Conservation (phyloP, 306 rosid genomes). For the Pterocarpus santalinus region DNA sequence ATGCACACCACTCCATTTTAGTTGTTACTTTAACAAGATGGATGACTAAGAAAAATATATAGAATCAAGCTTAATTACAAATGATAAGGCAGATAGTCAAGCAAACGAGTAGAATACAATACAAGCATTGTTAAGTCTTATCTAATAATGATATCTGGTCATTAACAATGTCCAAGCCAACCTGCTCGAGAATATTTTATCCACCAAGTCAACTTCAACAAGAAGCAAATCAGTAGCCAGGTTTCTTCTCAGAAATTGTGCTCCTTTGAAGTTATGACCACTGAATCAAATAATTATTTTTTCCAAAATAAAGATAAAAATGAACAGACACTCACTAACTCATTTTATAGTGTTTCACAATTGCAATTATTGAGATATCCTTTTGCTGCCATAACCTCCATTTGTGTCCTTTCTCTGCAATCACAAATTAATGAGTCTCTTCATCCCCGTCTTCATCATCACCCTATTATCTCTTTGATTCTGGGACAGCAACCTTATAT, state of each 20-base stretch:
- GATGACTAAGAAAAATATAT: too few relatives aligned
- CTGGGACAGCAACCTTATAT: constrained; percentile 79
- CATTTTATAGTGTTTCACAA: not conserved
- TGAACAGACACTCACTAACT: not conserved
- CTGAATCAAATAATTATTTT: constrained; percentile 15
- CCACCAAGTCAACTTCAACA: constrained; percentile 36
- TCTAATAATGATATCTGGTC: constrained; percentile 7
- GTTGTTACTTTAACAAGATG: too few relatives aligned
- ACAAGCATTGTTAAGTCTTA: not conserved
- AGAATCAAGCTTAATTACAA: not conserved
- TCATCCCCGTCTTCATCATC: constrained; percentile 41
- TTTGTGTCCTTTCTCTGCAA: constrained; percentile 29
- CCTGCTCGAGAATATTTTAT: not conserved
- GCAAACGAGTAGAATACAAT: constrained; percentile 23
- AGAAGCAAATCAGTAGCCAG: not conserved
- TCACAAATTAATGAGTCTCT: constrained; percentile 54
- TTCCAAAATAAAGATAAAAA: not conserved
- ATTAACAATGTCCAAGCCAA: constrained; percentile 20
- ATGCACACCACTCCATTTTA: too few relatives aligned
- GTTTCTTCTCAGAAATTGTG: constrained; percentile 46
- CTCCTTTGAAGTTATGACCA: constrained; percentile 21
- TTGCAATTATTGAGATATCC: not conserved
- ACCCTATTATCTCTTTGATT: constrained; percentile 43
- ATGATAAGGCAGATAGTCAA: constrained; percentile 14
- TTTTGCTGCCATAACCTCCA: not conserved